Evolutionary conservation across 306 rosid species (phyloP), one percentile per base, ranked within the genome.

Genomic region (Fragaria ananassa): DNA sequence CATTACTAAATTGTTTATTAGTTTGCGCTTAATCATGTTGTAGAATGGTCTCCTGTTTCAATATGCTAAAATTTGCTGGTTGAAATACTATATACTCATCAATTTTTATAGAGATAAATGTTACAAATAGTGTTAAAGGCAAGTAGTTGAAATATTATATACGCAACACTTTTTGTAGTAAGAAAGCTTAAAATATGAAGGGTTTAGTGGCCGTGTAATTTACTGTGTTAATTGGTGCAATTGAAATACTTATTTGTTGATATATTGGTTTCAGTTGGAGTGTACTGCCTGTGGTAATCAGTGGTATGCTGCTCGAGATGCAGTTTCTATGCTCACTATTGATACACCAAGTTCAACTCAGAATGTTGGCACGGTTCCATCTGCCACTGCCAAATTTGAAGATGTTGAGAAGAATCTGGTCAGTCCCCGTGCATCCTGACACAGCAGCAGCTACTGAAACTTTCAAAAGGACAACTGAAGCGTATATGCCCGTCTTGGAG

Each of bases 261-360:
- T 62, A 77, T 67, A 83, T 72, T 80, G 78, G 50, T 79, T 87
- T 68, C 91, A 93, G 98, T 84, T 96, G 90, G 99, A 91, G 88
- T 96, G 99, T 72, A 83, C 79, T 79, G 86, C 87, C 39, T 93
- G 99, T 70, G 99, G 99, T 47, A 81, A 96, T 80, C 85, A 88
- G 72, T 93, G 99, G 99, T 93, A 89, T 81, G 93, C 96, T 41
- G 90, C 93, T 54, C 85, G 96, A 58, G 97, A 96, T 76, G 97
- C 80, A 71, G 88, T 84, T n/a, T 91, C 98, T 69, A 51, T 65
- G 75, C 93, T 86, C 70, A 88, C 96, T 35, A 74, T 90, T 67
- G 91, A 86, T 23, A 80, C 87, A 47, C 72, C 90, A 0, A 82
- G 71, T 72, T 78, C 96, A 10, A 54, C 85, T 74, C 78, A 71